Base-by-base conservation (phyloP, 2,329 filamentous ascomycete species). In the Claviceps purpurea region DNA sequence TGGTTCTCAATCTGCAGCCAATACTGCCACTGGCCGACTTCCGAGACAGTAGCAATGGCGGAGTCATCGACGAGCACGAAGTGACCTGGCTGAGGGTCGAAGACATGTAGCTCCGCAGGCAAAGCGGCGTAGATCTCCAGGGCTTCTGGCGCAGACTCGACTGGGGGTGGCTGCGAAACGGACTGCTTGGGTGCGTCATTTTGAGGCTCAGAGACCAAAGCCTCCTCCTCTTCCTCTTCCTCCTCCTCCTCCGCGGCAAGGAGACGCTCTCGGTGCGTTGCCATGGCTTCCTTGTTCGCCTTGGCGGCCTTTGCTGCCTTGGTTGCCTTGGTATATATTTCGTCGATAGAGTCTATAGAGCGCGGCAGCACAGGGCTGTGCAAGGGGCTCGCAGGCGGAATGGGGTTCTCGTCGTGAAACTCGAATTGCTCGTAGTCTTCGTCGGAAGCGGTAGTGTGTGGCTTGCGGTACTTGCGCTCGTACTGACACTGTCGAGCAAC, bases 401-500 rank as follows among this genome's bases (percentile, higher is more conserved):
- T 82, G 7, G 79, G 78, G 39, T 78, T 74, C 61, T 81, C 77
- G 62, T 76, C 72, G 56, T 78, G 70, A 64, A 96, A 97, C 16
- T 84, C 80, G 61, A 98, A 96, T 59, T 94, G 81, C 55, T 80
- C 70, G 4, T 97, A 76, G 57, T 98, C 89, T 56, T 81, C 74
- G 53, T 89, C 84, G 8, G 88, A 89, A 1, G 93, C 93, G 48
- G 82, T 84, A 46, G 88, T 82, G 60, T 88, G 79, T 41, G 81
- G 84, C 62, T 84, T 86, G 56, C 88, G 81, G 68, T 93, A 94
- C 68, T 95, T 97, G 63, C 91, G 81, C 72, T 98, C 93, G 84
- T 94, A 98, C 69, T 98, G 93, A 66, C 93, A 96, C 78, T 96
- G 84, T 53, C 87, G 79, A 7, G 93, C 87, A 50, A 89, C 83